Evolutionary conservation across 176 grass and related monocot genomes (phyloP).

Genomic region (bread wheat (Triticum aestivum)): IWGSC_CS_RefSeq_v2.1 NC_057798.1:740972479-740972978

Average conservation of each 20-base stretch:
- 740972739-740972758: neutral
- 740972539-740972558: slow-evolving; percentile 5
- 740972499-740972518: neutral
- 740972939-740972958: neutral
- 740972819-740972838: slow-evolving; percentile 88
- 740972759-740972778: slow-evolving; percentile 1
- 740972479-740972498: neutral
- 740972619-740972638: slow-evolving; percentile 93
- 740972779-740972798: slow-evolving; percentile 80
- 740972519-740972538: neutral
- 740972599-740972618: slow-evolving; percentile 87
- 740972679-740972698: slow-evolving; percentile 65
- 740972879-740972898: slow-evolving; percentile 89
- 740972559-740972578: slow-evolving; percentile 56
- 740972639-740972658: slow-evolving; percentile 80
- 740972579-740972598: slow-evolving; percentile 89
- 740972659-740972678: slow-evolving; percentile 93
- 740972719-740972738: neutral
- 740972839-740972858: slow-evolving; percentile 71
- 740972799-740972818: slow-evolving; percentile 89
- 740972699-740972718: neutral
- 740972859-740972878: slow-evolving; percentile 77
- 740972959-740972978: slow-evolving; percentile 4
- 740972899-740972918: slow-evolving; percentile 18
- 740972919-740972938: neutral